Base-by-base conservation (phyloP, 164 flowering plant genomes). In the Amborella trichopoda region DNA sequence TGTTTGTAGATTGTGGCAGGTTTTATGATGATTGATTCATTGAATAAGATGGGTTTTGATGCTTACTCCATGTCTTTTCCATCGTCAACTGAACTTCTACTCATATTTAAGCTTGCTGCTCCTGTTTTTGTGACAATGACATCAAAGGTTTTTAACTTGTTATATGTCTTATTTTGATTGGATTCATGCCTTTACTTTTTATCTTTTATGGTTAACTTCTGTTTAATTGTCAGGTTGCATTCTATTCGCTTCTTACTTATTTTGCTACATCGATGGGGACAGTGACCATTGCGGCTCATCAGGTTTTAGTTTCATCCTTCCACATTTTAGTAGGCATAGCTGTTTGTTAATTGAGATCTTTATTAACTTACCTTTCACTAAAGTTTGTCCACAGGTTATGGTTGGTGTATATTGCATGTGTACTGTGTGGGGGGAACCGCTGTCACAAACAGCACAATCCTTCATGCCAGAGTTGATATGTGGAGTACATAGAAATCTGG, bases 401-500 rank as follows among this genome's bases (percentile, higher is more conserved):
- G 48, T 78, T 57, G 95, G 90, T 61, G 69, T 74, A 22, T 61
- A 43, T 48, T 28, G 77, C 55, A 74, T 83, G 79, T 88, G 84
- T 62, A 58, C 79, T 0, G 96, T 88, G 25, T 84, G 83, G 81
- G 95, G 95, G 28, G 96, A 88, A 55, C 99, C 99, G 28, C 89
- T 93, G 41, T 82, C 91, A 44, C 99, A 93, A 72, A 85, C 99
- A 40, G 99, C 99, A 18, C 99, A 93, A 55, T 80, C 99, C 40
- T 93, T 85, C 68, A 84, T 93, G 96, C 99, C 99, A 6, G 99
- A 77, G 73, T 70, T 82, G 60, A 55, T 93, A 25, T 77, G 67
- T 69, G 99, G 99, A 50, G 71, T 37, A 2, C 59, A 77, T 28
- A 71, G 74, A 40, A 87, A 56, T 69, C 67, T 87, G 61, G n/a